phyloP scores from a whole-genome alignment of 352 stramenopile genomes.

The Phytopythium litorale region DNA sequence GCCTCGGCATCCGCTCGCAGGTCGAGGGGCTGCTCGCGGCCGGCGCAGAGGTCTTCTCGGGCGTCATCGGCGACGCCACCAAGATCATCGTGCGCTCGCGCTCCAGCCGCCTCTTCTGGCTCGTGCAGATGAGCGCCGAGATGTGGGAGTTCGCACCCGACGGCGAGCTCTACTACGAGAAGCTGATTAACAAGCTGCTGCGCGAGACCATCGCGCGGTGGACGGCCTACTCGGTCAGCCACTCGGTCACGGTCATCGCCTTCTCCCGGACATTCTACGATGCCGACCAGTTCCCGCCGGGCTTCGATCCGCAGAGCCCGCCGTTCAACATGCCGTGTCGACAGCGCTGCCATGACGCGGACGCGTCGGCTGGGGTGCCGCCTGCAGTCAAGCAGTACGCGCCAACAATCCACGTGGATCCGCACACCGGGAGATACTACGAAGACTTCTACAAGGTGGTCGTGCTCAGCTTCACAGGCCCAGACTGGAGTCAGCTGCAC shows the following conservation, averaged over 20 bases:
- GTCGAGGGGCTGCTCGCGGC: slow-evolving; percentile 89
- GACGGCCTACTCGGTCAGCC: slow-evolving; percentile 79
- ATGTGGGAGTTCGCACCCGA: slow-evolving; percentile 92
- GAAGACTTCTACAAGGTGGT: slow-evolving; percentile 85
- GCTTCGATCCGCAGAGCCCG: slow-evolving; percentile 35
- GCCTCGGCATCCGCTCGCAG: slow-evolving; percentile 80
- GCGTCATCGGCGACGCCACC: slow-evolving; percentile 94
- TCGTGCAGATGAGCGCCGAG: slow-evolving; percentile 96
- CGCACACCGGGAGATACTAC: slow-evolving; percentile 47
- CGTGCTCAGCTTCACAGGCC: slow-evolving; percentile 84
- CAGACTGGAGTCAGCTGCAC: slow-evolving; percentile 91
- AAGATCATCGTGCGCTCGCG: slow-evolving; percentile 96
- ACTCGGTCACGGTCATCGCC: slow-evolving; percentile 91
- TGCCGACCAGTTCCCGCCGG: slow-evolving; percentile 54
- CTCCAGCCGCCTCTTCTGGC: slow-evolving; percentile 95
- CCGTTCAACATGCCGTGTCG: slow-evolving; percentile 45
- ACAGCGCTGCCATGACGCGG: slow-evolving; percentile 27
- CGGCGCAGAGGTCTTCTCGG: slow-evolving; percentile 73
- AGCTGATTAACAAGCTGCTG: slow-evolving; percentile 80
- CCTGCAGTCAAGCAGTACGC: slow-evolving; percentile 25
- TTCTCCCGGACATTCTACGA: slow-evolving; percentile 90
- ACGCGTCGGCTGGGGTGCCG: background rate
- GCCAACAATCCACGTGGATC: slow-evolving; percentile 59
- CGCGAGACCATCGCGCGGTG: slow-evolving; percentile 79
- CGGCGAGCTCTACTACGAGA: slow-evolving; percentile 90